Base-by-base conservation (phyloP, 139 green algal species). In the Mychonastes homosphaera region DNA sequence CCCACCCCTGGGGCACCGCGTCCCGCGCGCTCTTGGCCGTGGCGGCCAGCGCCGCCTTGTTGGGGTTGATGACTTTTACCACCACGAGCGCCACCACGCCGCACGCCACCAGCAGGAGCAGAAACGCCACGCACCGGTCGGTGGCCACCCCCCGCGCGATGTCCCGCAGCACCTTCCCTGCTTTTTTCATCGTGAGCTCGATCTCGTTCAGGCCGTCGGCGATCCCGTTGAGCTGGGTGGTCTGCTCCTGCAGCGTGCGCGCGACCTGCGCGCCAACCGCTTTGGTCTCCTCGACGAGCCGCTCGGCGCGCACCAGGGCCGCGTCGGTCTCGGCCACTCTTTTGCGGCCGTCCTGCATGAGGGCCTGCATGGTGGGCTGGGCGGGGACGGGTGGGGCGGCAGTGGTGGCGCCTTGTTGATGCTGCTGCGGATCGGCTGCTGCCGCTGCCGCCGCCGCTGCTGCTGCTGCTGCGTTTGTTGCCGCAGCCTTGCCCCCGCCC, bases 151-250 rank as follows among this genome's bases (percentile, higher is more conserved):
- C 69, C 13, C 82, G 66, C 4, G 82, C 84, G 55, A 95, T 89
- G 64, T 95, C 87, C 1, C 73, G 56, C 15, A 95, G 82, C 24
- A 95, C 72, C 61, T 85, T 71, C 12, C 30, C 66, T 2, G 87
- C 86, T 55, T 89, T 91, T 56, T 95, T 90, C 73, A 95, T 80
- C 13, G 69, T 81, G 64, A 95, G 92, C 58, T 95, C 80, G 36
- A 95, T 94, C 43, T 94, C 81, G 51, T 93, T 82, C 43, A 95
- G 56, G 61, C 91, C 78, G 39, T 94, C 78, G 23, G 88, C 66
- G 44, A 84, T 75, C 29, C 65, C 58, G 38, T 90, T 82, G 58
- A 92, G 73, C 66, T 94, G 81, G 67, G 84, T 61, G 9, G 78
- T 84, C 62, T 95, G 86, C 7, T 72, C 69, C 40, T 85, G 54